phyloP scores from a whole-genome alignment of 192 early-diverging fungal genomes.

The Phlyctochytrium planicorne region DNA sequence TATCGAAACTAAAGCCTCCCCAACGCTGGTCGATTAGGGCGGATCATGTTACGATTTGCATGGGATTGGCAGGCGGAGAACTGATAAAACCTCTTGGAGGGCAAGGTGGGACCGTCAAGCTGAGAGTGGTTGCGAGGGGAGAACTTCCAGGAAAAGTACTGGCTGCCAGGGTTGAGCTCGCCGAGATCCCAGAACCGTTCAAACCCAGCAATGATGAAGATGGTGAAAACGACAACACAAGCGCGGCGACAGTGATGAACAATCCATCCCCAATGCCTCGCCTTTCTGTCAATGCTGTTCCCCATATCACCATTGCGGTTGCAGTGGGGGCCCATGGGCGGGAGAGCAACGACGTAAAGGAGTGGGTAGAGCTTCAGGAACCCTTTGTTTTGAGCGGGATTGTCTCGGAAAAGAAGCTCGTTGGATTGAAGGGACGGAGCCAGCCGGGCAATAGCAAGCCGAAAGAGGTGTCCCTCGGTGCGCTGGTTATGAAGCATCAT shows the following conservation, averaged over 20 bases:
- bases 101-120: constrained; percentile 19
- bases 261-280: too few species aligned
- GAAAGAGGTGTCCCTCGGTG: constrained; percentile 39
- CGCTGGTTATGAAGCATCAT: constrained; percentile 44
- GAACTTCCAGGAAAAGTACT: constrained; percentile 18
- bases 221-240: background rate
- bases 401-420: constrained; percentile 29
- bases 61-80: constrained; percentile 27
- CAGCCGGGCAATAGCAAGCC: constrained; percentile 7
- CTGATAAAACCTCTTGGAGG: constrained; percentile 34
- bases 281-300: constrained; percentile 30
- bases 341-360: constrained; percentile 34
- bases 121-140: constrained; percentile 28
- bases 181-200: background rate
- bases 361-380: constrained; percentile 28
- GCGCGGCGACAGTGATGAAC: background rate
- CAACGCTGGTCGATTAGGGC: constrained; percentile 20
- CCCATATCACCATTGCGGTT: constrained; percentile 44
- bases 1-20: constrained; percentile 21
- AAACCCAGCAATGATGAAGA: background rate
- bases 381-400: constrained; percentile 27
- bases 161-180: constrained; percentile 37
- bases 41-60: constrained; percentile 41
- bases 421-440: constrained; percentile 25
- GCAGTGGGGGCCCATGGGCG: constrained; percentile 14